Conservation (phyloP, 2,329 filamentous ascomycete species). For the Scedosporium apiospermum region DNA sequence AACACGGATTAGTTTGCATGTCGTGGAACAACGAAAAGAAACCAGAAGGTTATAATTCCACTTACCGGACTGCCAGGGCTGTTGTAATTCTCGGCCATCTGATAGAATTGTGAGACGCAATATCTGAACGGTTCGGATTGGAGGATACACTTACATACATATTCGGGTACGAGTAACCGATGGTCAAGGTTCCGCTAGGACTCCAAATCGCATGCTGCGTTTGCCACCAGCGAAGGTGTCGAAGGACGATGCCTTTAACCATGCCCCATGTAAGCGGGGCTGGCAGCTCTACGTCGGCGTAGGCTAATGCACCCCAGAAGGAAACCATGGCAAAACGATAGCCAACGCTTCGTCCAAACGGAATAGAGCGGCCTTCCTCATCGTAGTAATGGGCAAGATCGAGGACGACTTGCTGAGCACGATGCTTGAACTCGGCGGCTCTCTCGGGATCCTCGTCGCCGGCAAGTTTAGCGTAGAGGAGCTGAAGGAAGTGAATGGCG, state of each 20-base stretch:
- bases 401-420: slow-evolving; percentile 56
- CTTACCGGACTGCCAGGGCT: slow-evolving; percentile 56
- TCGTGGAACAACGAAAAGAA: not conserved
- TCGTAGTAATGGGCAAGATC: slow-evolving; percentile 73
- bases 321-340: slow-evolving; percentile 83
- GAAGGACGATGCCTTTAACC: slow-evolving; percentile 64
- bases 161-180: slow-evolving; percentile 72
- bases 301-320: slow-evolving; percentile 71
- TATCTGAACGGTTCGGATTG: not conserved
- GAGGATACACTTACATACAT: slow-evolving; percentile 45
- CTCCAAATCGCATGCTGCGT: slow-evolving; percentile 67
- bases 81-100: slow-evolving; percentile 77
- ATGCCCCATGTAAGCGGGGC: slow-evolving; percentile 67
- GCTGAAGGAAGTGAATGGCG: slow-evolving; percentile 71
- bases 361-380: slow-evolving; percentile 59
- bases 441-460: slow-evolving; percentile 56
- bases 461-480: slow-evolving; percentile 65
- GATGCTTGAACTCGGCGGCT: slow-evolving; percentile 58
- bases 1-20: slow-evolving; percentile 10
- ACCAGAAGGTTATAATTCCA: slow-evolving; percentile 2
- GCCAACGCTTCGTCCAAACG: slow-evolving; percentile 68
- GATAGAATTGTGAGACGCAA: slow-evolving; percentile 1
- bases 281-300: slow-evolving; percentile 64
- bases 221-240: slow-evolving; percentile 73
- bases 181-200: slow-evolving; percentile 61